Conservation (phyloP, 257 asterid genomes). For the Echium plantagineum region DNA sequence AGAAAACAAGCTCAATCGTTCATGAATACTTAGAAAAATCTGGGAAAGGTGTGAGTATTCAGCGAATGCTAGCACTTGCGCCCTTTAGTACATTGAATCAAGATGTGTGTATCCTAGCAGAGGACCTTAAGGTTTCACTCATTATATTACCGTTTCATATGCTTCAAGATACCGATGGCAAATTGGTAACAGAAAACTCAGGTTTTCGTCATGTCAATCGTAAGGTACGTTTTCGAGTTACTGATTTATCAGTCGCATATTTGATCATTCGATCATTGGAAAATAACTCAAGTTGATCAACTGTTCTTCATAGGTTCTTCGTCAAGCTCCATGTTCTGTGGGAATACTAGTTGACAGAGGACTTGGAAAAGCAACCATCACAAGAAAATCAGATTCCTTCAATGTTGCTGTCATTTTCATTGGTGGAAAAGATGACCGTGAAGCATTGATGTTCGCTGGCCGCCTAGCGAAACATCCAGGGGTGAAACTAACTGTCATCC, state of each 20-base stretch:
- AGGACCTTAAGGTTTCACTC: conserved; percentile 56
- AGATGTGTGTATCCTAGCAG: conserved; percentile 68
- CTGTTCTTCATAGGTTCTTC: conserved; percentile 38
- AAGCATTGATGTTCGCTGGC: conserved; percentile 75
- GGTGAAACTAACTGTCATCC: conserved; percentile 72
- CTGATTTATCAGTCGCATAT: no score
- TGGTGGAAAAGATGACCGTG: conserved; percentile 88
- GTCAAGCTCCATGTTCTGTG: conserved; percentile 77
- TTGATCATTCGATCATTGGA: no score
- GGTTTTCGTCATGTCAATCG: conserved; percentile 84
- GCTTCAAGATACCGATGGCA: conserved; percentile 57
- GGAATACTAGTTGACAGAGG: conserved; percentile 85
- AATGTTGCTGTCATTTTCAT: conserved; percentile 84
- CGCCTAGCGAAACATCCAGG: conserved; percentile 82
- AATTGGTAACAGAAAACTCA: conserved; percentile 38
- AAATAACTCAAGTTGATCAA: no score
- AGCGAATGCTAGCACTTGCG: conserved; percentile 68
- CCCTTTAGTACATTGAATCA: conserved; percentile 65
- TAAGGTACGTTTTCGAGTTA: conserved; percentile 31
- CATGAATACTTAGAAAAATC: conserved; percentile 26
- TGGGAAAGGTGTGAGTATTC: conserved; percentile 43
- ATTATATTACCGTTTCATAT: conserved; percentile 76
- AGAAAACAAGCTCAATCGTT: conserved; percentile 32
- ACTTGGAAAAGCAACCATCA: conserved; percentile 42
- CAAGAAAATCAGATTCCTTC: conserved; percentile 41